Evolutionary conservation across 495 filamentous ascomycete genomes (phyloP).

Genomic region (Penicillium dipodomyicola): DNA sequence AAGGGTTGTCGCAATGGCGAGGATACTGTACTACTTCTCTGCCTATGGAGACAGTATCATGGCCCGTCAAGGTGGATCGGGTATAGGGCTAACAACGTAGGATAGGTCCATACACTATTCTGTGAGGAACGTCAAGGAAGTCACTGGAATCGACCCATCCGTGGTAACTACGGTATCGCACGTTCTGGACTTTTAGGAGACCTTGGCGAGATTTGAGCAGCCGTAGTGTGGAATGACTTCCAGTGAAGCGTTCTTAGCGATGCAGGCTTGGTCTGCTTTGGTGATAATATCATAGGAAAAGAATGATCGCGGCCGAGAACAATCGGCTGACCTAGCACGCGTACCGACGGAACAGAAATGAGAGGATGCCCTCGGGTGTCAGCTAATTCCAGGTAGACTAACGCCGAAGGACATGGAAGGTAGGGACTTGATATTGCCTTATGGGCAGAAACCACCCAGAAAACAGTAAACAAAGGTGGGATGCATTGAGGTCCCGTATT

Average conservation of each 20-base stretch:
- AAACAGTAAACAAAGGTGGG: no score
- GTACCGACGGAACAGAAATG: no score
- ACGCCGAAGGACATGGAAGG: no score
- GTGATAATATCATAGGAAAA: conserved; percentile 58
- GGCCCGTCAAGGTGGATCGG: conserved; percentile 80
- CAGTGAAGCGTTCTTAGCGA: conserved; percentile 58
- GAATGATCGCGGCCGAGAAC: no score
- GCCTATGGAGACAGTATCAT: conserved; percentile 37
- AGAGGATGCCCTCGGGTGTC: no score
- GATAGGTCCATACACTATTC: conserved; percentile 53
- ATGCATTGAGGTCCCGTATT: no score
- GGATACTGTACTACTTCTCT: conserved; percentile 10
- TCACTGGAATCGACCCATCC: conserved; percentile 5
- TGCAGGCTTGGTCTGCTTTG: conserved; percentile 47
- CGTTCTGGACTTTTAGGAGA: conserved; percentile 19
- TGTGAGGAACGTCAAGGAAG: conserved; percentile 51
- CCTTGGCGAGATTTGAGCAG: conserved; percentile 34
- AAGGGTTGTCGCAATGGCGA: conserved; percentile 14
- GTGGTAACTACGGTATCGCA: conserved; percentile 3
- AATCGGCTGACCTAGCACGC: no score
- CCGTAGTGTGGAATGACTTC: conserved; percentile 34
- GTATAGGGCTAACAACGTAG: conserved; percentile 60
- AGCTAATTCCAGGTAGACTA: no score
- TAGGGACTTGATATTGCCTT: no score
- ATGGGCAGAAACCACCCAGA: no score